Percentiles rank a stretch among this genome's conserved stretches.
Evolutionary conservation across 2,329 filamentous ascomycete species (phyloP).

Genomic region (Epichloe gansuensis): DNA sequence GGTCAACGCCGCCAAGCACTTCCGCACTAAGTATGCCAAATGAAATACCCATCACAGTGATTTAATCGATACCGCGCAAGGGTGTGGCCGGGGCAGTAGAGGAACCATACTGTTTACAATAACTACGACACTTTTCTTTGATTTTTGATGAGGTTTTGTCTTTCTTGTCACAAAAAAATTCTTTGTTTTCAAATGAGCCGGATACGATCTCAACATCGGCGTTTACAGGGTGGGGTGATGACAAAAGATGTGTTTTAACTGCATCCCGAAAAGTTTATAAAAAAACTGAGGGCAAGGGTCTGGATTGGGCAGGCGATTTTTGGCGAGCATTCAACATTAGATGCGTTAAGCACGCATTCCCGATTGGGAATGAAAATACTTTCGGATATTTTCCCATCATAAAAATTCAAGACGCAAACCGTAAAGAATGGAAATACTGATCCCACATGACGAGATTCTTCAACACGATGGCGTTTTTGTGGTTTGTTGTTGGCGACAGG

Average conservation of each 20-base stretch:
- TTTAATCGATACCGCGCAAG: conserved; percentile 9
- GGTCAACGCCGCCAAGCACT: conserved; percentile 96
- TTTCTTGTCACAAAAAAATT: conserved; percentile 3
- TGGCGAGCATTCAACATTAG: conserved; percentile 29
- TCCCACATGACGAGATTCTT: conserved; percentile 4
- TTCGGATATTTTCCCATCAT: conserved; percentile 14
- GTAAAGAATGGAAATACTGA: conserved; percentile 3
- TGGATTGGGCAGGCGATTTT: conserved; percentile 13
- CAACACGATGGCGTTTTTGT: conserved; percentile 11
- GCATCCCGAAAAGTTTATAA: conserved; percentile 23
- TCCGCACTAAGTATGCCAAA: conserved; percentile 78
- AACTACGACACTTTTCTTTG: conserved; percentile 18
- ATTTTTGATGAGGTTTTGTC: conserved; percentile 1
- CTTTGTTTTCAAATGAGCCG: conserved; percentile 24
- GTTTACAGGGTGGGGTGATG: conserved; percentile 30
- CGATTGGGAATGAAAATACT: conserved; percentile 16
- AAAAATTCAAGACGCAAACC: conserved; percentile 6
- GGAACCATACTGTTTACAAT: conserved; percentile 17
- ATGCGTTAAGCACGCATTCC: conserved; percentile 21
- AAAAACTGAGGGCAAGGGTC: conserved; percentile 17
- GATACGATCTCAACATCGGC: conserved; percentile 49
- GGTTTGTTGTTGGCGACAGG: not conserved
- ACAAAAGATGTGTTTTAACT: conserved; percentile 20
- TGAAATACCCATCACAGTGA: conserved; percentile 23
- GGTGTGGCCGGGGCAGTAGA: conserved; percentile 7